Base-by-base conservation (phyloP, 1,284 basidiomycete genomes). In the Melampsora americana region DNA sequence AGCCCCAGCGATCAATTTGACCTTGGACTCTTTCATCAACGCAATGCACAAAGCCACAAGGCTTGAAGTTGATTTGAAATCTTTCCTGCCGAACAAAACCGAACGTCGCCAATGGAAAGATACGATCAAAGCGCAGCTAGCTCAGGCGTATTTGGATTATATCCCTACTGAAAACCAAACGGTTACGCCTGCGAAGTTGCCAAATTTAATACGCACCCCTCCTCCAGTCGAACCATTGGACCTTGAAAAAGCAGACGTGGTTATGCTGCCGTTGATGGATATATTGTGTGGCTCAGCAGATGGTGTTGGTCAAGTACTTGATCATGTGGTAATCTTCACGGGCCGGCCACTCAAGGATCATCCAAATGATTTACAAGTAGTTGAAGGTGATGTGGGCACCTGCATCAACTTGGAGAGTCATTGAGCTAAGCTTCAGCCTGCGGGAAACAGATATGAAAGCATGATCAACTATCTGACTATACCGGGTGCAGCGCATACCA, bases 71-170 rank as follows among this genome's bases (percentile, higher is more conserved):
- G n/a, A n/a, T n/a, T n/a, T 12, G 23, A 20, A 6, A 23, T 44
- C 28, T 60, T 44, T 60, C 26, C 5, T 6, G 23, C 32, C 32
- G 39, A 18, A n/a, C 28, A 44, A 4, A 23, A 16, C 28, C 42
- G 68, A 28, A 23, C 42, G 28, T 5, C 26, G 20, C 66, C 44
- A n/a, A 20, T 68, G 46, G 12, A 20, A n/a, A 4, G 2, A 18
- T 50, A 42, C 53, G 18, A n/a, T 60, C 16, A 69, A 69, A n/a
- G 26, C 30, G 28, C 68, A 69, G 30, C 50, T 69, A n/a, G 32
- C 53, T 14, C 18, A 39, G 9, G 32, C 18, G 14, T 42, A 56
- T 23, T 56, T 59, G 5, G 1, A 56, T 1, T 69, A 69, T 23
- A 59, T 69, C 23, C 32, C 30, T 20, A 39, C 48, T 4, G 12